Percentiles rank a stretch among this genome's conserved stretches.
Conservation (phyloP, 257 asterid species). For the Ophiorrhiza pumila region DNA sequence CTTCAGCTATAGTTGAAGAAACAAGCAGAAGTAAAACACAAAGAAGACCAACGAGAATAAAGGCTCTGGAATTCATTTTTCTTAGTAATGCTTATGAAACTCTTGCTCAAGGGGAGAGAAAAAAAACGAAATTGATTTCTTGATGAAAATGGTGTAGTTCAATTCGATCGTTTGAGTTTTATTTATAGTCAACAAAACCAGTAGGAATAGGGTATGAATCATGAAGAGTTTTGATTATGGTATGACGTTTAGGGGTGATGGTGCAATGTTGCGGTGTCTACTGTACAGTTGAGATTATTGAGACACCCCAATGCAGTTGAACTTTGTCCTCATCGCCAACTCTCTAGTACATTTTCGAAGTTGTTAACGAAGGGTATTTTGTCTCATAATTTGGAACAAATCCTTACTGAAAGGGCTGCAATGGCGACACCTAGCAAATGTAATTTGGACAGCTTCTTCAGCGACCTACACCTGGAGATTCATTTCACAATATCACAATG, state of each 20-base stretch:
- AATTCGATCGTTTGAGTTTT: neutral
- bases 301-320: neutral
- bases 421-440: conserved; percentile 6
- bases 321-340: neutral
- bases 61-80: conserved; percentile 9
- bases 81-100: neutral
- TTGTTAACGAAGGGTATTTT: neutral
- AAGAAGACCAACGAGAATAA: conserved; percentile 8
- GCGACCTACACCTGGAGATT: neutral
- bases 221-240: neutral
- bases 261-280: neutral
- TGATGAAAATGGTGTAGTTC: too few relatives aligned
- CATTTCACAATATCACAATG: neutral
- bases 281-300: too few relatives aligned
- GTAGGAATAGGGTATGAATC: neutral
- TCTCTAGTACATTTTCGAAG: neutral
- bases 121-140: neutral
- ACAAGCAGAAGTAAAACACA: conserved; percentile 1
- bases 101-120: too few relatives aligned
- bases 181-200: neutral
- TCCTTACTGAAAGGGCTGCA: neutral
- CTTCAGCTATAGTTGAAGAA: neutral
- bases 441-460: neutral
- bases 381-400: neutral
- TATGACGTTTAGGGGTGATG: neutral